Percentiles rank a stretch among this genome's conserved stretches.
Evolutionary conservation across 2,329 filamentous ascomycete genomes (phyloP).

Genomic region (Clonostachys byssicola): DNA sequence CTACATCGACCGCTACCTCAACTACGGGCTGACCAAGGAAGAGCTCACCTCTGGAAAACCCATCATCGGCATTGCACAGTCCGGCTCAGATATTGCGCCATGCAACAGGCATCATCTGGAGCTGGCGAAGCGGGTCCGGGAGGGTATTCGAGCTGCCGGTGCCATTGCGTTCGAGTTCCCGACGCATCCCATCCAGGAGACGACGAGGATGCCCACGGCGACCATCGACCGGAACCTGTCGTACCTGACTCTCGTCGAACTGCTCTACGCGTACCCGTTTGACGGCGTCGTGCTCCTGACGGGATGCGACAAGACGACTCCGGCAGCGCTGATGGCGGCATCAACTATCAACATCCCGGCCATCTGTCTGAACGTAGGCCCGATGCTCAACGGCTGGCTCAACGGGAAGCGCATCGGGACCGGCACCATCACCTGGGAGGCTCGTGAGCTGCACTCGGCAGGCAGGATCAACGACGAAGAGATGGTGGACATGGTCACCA

Average conservation of each 20-base stretch:
- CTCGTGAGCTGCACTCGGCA: conserved; percentile 38
- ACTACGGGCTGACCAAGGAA: conserved; percentile 41
- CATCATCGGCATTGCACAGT: conserved; percentile 47
- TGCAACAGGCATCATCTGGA: conserved; percentile 46
- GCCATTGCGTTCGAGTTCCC: conserved; percentile 47
- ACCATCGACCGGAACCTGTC: conserved; percentile 43
- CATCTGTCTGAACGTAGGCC: conserved; percentile 46
- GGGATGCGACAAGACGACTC: conserved; percentile 48
- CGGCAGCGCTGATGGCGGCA: conserved; percentile 45
- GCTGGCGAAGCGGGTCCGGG: conserved; percentile 41
- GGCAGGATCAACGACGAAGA: conserved; percentile 37
- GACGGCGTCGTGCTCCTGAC: conserved; percentile 46
- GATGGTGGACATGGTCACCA: conserved; percentile 35
- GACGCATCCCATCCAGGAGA: conserved; percentile 47
- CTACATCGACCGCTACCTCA: conserved; percentile 45
- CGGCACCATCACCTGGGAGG: conserved; percentile 42
- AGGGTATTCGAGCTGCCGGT: conserved; percentile 42
- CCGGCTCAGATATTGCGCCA: conserved; percentile 42
- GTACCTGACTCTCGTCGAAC: conserved; percentile 41
- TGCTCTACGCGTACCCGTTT: conserved; percentile 40
- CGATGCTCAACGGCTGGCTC: conserved; percentile 45
- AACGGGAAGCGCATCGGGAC: conserved; percentile 34
- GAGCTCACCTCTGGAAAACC: conserved; percentile 43
- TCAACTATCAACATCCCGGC: conserved; percentile 46
- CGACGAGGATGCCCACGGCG: conserved; percentile 37